Evolutionary conservation across 768 basidiomycete species (phyloP).

Genomic region (Phaeotremella skinneri): DNA sequence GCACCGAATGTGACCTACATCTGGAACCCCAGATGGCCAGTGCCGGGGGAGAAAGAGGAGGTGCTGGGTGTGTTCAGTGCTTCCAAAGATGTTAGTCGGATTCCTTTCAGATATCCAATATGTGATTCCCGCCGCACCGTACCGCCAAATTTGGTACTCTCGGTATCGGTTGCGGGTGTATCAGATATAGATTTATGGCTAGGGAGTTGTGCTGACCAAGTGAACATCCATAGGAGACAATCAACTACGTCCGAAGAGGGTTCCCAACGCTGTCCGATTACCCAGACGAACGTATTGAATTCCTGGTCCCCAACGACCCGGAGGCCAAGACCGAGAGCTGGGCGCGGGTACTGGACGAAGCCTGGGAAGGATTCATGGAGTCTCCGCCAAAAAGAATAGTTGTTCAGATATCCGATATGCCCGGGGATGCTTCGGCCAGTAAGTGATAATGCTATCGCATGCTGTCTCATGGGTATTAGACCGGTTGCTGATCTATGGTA

Average conservation of each 20-base stretch:
- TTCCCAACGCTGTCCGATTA: constrained; percentile 20
- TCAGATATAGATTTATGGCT: background rate
- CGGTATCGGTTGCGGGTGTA: no score
- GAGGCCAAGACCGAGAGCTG: constrained; percentile 14
- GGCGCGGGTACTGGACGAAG: constrained; percentile 31
- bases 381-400: constrained; percentile 17
- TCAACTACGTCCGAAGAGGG: constrained; percentile 23
- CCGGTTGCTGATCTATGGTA: no score
- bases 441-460: constrained; percentile 6
- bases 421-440: constrained; percentile 25
- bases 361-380: constrained; percentile 25
- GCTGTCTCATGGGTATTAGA: no score
- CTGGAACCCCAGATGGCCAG: constrained; percentile 30
- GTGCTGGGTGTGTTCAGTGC: constrained; percentile 30
- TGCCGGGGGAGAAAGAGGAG: constrained; percentile 21
- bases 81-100: constrained; percentile 22
- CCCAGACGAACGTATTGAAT: constrained; percentile 29
- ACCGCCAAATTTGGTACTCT: no score
- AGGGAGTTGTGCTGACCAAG: constrained; percentile 3
- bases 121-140: no score
- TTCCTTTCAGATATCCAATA: background rate
- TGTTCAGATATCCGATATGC: constrained; percentile 19
- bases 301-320: constrained; percentile 10
- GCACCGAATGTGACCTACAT: constrained; percentile 27
- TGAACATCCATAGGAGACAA: constrained; percentile 31